Evolutionary conservation across 164 flowering plant genomes (phyloP), one percentile per base, ranked within the genome.

Genomic region (Cinnamomum chago): DNA sequence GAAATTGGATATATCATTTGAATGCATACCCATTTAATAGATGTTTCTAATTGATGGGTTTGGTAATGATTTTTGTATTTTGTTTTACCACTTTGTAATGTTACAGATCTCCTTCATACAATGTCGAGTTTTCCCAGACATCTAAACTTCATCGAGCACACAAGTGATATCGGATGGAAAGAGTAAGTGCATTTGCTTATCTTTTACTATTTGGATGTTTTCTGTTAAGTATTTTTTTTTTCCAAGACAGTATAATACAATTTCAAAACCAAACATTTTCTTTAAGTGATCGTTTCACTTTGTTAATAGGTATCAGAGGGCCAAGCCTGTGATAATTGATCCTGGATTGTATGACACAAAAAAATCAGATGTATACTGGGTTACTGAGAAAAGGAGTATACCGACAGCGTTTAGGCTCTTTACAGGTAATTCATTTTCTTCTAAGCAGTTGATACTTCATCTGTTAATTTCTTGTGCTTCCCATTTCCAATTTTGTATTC

Each of bases 131-230:
- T 92, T 40, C 91, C 92, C 7, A 78, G 94, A 73, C 69, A 90
- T 50, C 87, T 91, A 15, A 92, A 92, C 74, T 92, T 92, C 74
- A 82, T 92, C 22, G 97, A 92, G 84, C 97, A 92, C 75, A 92
- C 97, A 9, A 92, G 97, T 73, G 90, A 92, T 80, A 89, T 92
- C 74, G 94, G 97, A 23, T 92, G 97, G 96, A 91, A 91, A 78
- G 94, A 91, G 96, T 91, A 86, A 28, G 92, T 71, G 5, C 6
- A 47, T 72, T 72, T 60, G 28, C 62, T 71, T 73, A 66, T 47
- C 55, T 23, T 67, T 27, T 3, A 2, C 9, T 72, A 50, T n/a
- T 65, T 7, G 30, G 24, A 3, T 55, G 17, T 55, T 50, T 35
- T 50, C 13, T 2, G 27, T 58, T 23, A 5, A 33, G 35, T 30